Base-by-base conservation (phyloP, 2,329 filamentous ascomycete genomes). In the Hymenotorrendiella dingleyae region DNA sequence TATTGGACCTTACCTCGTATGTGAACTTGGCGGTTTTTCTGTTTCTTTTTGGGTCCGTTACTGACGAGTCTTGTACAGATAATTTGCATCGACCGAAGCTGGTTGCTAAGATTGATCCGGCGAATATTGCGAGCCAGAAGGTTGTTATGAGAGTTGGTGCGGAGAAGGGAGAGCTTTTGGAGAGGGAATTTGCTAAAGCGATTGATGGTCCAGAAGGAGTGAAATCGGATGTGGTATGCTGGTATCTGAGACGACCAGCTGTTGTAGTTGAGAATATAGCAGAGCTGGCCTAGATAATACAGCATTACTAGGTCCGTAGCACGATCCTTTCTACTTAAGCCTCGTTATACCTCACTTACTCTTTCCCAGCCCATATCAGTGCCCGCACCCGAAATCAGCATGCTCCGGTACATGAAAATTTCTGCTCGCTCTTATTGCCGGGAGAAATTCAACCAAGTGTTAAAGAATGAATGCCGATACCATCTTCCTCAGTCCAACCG, bases 241-340 rank as follows among this genome's bases (percentile, higher is more conserved):
- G 52, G 52, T 49, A 49, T 43, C 40, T 55, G 24, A 46, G 52
- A 47, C 36, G 54, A 12, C 52, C 54, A 19, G 46, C 34, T 9
- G 17, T 8, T 8, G 22, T 42, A 32, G 14, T n/a, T 8, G 21
- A 34, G 8, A 24, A 32, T 17, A 19, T 19, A 28, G 23, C 20
- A 6, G 24, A 38, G 24, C 9, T 23, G 30, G 19, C 17, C 8
- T 12, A 36, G 34, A 36, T 36, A n/a, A 11, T 24, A 7, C 19
- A 34, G 12, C 19, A 8, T 35, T 35, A 35, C 32, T 35, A 19
- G n/a, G n/a, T n/a, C n/a, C n/a, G n/a, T n/a, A n/a, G n/a, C n/a
- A n/a, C n/a, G n/a, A n/a, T n/a, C n/a, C n/a, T n/a, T n/a, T n/a
- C n/a, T n/a, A n/a, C n/a, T n/a, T n/a, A n/a, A n/a, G n/a, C n/a